Conservation (phyloP, 805 yeast genomes). For the Saccharomycopsis fermentans region DNA sequence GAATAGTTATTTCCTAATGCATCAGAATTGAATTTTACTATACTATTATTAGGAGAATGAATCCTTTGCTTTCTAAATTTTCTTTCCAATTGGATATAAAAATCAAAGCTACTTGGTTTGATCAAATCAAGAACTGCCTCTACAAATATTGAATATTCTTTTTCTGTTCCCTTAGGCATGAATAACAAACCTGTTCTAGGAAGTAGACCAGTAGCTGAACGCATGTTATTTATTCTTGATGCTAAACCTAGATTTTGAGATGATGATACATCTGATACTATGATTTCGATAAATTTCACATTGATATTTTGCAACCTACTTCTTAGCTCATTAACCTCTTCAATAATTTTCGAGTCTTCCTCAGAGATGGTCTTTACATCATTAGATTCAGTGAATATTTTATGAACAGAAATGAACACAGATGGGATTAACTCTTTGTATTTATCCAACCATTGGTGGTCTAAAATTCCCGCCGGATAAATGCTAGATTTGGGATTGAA, state of each 20-base stretch:
- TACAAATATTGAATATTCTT: slow-evolving; percentile 33
- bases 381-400: slow-evolving; percentile 27
- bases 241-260: slow-evolving; percentile 19
- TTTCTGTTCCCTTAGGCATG: slow-evolving; percentile 31
- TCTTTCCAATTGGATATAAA: slow-evolving; percentile 32
- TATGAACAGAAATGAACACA: slow-evolving; percentile 36
- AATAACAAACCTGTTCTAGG: slow-evolving; percentile 36
- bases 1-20: slow-evolving; percentile 19
- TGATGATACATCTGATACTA: slow-evolving; percentile 22
- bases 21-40: not conserved
- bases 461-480: slow-evolving; percentile 34
- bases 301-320: slow-evolving; percentile 24
- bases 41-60: slow-evolving; percentile 11
- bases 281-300: slow-evolving; percentile 28
- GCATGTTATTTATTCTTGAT: slow-evolving; percentile 28
- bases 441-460: slow-evolving; percentile 43
- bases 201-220: slow-evolving; percentile 34
- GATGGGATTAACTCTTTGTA: slow-evolving; percentile 39
- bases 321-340: slow-evolving; percentile 30
- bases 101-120: slow-evolving; percentile 35
- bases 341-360: slow-evolving; percentile 21
- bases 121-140: slow-evolving; percentile 30
- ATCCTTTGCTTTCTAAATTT: slow-evolving; percentile 30
- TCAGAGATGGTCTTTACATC: slow-evolving; percentile 16
- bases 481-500: slow-evolving; percentile 30